A percentile compares a stretch with the other conserved stretches of the same genome.
Evolutionary conservation across 495 filamentous ascomycete species (phyloP).

Genomic region (Aspergillus taichungensis): DNA sequence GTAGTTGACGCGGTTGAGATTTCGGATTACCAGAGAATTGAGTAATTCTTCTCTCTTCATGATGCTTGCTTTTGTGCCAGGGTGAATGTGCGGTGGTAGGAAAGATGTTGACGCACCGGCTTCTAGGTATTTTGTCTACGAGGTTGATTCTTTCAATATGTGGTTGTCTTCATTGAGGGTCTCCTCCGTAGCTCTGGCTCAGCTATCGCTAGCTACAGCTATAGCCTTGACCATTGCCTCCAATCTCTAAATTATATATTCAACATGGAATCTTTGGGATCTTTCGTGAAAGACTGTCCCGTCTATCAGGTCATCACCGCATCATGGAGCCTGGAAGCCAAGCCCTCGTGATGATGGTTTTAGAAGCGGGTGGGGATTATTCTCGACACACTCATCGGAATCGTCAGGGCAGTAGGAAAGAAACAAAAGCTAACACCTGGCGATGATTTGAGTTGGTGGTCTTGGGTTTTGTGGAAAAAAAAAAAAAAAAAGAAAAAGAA

Average conservation of each 20-base stretch:
- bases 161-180: too few relatives aligned
- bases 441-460: conserved; percentile 96
- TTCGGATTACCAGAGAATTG: conserved; percentile 77
- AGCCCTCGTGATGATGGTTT: conserved; percentile 99
- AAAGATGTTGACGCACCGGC: conserved; percentile 9
- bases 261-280: too few relatives aligned
- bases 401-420: conserved; percentile 65
- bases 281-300: conserved; percentile 46
- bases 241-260: not conserved
- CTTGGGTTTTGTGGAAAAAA: conserved; percentile 48
- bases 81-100: not conserved
- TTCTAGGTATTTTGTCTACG: too few relatives aligned
- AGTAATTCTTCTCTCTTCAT: conserved; percentile 48
- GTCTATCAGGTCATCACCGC: conserved; percentile 94
- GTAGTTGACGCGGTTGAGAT: conserved; percentile 53
- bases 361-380: conserved; percentile 65
- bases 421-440: conserved; percentile 46
- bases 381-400: conserved; percentile 88
- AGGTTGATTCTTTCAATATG: too few relatives aligned
- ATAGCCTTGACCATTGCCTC: too few relatives aligned
- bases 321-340: conserved; percentile 74
- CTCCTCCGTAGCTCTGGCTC: too few relatives aligned
- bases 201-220: too few relatives aligned
- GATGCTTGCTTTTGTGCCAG: not conserved
- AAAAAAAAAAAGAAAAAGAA: conserved; percentile 24